phyloP scores from a whole-genome alignment of 2,329 filamentous ascomycete species.

The Ophiosphaerella korrae region DNA sequence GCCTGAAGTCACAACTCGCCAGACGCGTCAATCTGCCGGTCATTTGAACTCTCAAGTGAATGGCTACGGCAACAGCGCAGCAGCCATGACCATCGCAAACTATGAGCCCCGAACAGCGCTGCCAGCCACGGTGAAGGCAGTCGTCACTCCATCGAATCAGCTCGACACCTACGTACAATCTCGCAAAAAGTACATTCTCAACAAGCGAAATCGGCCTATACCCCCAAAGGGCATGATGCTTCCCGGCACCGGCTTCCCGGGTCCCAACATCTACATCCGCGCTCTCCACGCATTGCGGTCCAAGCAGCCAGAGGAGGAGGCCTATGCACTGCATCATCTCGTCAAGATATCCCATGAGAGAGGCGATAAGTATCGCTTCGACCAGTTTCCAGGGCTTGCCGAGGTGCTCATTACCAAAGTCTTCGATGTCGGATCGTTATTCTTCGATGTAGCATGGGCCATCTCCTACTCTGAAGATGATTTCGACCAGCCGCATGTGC shows the following conservation, averaged over 20 bases:
- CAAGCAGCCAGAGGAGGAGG: conserved; percentile 77
- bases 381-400: conserved; percentile 84
- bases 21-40: conserved; percentile 60
- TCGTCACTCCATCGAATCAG: conserved; percentile 76
- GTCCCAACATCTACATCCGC: conserved; percentile 88
- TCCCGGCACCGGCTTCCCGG: conserved; percentile 70
- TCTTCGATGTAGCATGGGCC: conserved; percentile 82
- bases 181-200: conserved; percentile 57
- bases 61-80: conserved; percentile 43
- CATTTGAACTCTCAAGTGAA: conserved; percentile 53
- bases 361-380: conserved; percentile 94
- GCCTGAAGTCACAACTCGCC: conserved; percentile 73
- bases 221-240: conserved; percentile 60
- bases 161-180: conserved; percentile 69
- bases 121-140: conserved; percentile 71
- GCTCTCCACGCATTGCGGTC: conserved; percentile 85
- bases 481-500: conserved; percentile 52
- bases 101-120: conserved; percentile 71
- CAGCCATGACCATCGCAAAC: conserved; percentile 65
- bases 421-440: conserved; percentile 76
- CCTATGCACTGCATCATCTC: conserved; percentile 90
- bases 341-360: conserved; percentile 95
- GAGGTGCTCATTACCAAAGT: conserved; percentile 88
- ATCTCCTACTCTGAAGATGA: conserved; percentile 69
- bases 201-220: conserved; percentile 46